A percentile compares a stretch with the other conserved stretches of the same genome.
Evolutionary conservation across 2,329 filamentous ascomycete species (phyloP).

Genomic region (Tolypocladium tropicale): DNA sequence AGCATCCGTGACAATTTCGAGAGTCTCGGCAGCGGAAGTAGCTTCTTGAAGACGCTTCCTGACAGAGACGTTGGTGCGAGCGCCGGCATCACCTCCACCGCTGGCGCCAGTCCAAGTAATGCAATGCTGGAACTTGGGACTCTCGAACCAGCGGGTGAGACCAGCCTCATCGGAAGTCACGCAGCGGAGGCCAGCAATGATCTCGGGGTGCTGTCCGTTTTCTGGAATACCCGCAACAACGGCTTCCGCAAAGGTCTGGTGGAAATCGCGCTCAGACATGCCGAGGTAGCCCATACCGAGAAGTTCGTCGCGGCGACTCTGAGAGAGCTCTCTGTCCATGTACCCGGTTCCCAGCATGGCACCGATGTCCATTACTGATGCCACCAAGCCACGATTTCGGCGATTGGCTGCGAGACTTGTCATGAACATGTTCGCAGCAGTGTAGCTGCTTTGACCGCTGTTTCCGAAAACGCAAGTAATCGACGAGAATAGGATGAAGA

Average conservation of each 20-base stretch:
- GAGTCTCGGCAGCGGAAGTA: neutral
- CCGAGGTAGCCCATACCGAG: neutral
- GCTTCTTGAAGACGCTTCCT: neutral
- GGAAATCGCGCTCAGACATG: neutral
- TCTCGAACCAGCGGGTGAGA: neutral
- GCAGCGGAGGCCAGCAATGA: neutral
- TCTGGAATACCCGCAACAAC: neutral
- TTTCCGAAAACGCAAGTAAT: neutral
- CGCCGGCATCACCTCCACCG: neutral
- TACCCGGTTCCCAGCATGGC: neutral
- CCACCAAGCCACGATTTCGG: neutral
- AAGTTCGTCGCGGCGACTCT: neutral
- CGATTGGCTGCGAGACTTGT: neutral
- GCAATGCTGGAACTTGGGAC: neutral
- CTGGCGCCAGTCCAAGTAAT: neutral
- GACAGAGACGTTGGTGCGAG: neutral
- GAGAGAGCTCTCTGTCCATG: neutral
- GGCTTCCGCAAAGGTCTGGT: neutral
- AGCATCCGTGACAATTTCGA: neutral
- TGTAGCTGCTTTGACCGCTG: neutral
- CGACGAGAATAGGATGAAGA: neutral
- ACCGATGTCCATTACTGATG: neutral
- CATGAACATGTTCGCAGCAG: neutral
- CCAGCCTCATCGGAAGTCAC: neutral
- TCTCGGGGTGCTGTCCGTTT: neutral